Base-by-base conservation (phyloP, 2,329 filamentous ascomycete species). In the Fusarium camptoceras region DNA sequence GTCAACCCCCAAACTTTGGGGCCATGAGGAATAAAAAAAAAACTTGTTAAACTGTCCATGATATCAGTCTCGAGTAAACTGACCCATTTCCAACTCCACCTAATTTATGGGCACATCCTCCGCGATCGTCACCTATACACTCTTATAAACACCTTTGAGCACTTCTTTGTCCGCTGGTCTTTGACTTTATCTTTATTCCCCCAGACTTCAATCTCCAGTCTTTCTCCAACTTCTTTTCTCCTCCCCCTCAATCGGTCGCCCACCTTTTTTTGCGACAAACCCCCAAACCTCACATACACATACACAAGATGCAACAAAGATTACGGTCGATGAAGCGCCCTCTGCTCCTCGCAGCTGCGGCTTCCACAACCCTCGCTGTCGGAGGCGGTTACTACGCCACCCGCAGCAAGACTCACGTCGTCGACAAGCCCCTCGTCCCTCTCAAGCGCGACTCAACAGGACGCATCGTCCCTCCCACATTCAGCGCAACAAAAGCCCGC, bases 381-480 rank as follows among this genome's bases (percentile, higher is more conserved):
- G 79, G 76, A 44, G 73, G 72, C 39, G 64, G 78, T 51, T 66
- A 78, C 62, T 79, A 80, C 64, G 60, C 73, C 37, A 74, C 74
- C 42, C 71, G 72, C 50, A 72, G 68, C 58, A 78, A 75, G 57
- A 76, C 68, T n/a, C 76, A 77, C 44, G 59, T 75, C n/a, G 72
- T 78, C 61, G 75, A 78, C 55, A 75, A 72, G 68, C 73, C 81
- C 20, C 64, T 81, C 39, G 79, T 75, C 7, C 74, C 78, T 46
- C 68, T 79, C 31, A 78, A 76, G 71, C 80, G 81, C 47, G 81
- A 83, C 61, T 59, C 57, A 59, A 65, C 70, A 41, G 80, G 80
- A 42, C 77, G 74, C 59, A 81, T 83, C 65, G 70, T 80, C 3
- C 78, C 81, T 4, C 81, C 81, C 1, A 70, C 73, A 9, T 83